Percentiles rank a stretch among this genome's conserved stretches.
These are phyloP conservation scores for Pichia eremophila DNA, from an alignment of 805 yeast species.

Conservation along the genomic window DNA sequence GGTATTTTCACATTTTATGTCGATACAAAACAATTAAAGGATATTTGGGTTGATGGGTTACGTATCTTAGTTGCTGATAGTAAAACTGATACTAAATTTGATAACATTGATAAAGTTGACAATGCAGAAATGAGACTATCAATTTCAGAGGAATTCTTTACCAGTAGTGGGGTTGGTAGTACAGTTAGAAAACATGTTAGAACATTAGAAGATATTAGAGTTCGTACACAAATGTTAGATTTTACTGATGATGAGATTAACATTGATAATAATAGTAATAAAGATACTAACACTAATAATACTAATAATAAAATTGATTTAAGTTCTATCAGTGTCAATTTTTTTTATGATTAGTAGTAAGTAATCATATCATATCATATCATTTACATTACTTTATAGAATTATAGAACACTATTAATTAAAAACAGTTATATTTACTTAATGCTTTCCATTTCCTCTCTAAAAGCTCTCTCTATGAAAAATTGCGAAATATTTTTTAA, in stretches of 20 bases:
- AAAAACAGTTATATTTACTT: too few relatives aligned
- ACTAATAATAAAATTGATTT: neutral
- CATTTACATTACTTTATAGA: too few relatives aligned
- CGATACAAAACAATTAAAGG: constrained; percentile 58
- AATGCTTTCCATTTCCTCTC: too few relatives aligned
- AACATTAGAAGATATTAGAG: constrained; percentile 35
- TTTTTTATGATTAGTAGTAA: neutral
- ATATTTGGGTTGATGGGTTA: constrained; percentile 74
- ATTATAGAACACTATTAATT: too few relatives aligned
- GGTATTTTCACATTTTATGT: constrained; percentile 50
- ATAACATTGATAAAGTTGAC: neutral
- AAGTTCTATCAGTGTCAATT: neutral
- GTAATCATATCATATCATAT: too few relatives aligned
- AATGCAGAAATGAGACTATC: constrained; percentile 1
- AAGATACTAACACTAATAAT: constrained; percentile 5
- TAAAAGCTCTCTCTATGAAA: neutral
- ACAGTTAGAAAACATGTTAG: constrained; percentile 34
- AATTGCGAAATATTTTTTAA: neutral
- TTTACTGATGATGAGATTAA: constrained; percentile 20
- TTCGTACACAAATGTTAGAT: constrained; percentile 39
- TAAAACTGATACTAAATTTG: constrained; percentile 23
- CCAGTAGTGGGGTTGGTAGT: constrained; percentile 2
- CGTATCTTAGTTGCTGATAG: constrained; percentile 37
- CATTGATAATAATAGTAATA: constrained; percentile 8
- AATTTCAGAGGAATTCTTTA: constrained; percentile 5